Base-by-base conservation (phyloP, 1,284 basidiomycete genomes). In the Sutorius eximius region DNA sequence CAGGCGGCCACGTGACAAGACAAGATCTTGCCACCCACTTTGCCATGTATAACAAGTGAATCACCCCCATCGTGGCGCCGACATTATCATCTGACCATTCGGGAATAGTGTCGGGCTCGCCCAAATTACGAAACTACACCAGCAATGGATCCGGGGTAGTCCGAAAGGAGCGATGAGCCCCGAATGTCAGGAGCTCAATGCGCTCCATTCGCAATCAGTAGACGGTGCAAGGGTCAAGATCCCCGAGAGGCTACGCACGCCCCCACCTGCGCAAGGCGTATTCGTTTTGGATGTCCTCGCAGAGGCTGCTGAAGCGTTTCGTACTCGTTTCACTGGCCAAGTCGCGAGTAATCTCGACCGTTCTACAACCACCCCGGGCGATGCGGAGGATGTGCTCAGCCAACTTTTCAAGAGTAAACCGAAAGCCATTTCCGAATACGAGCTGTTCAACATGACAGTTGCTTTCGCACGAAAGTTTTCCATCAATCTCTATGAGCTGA, bases 151-250 rank as follows among this genome's bases (percentile, higher is more conserved):
- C 38, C 75, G 79, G 2, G 71, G 70, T 41, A 80, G 77, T 52
- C 76, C 80, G 0, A 68, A 77, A 45, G 84, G 84, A n/a, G 83
- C 84, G 0, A 71, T 85, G 60, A 80, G 80, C 61, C 68, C 77
- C 0, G 78, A 86, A 69, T 87, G 85, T 59, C 85, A 86, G 63
- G 84, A 87, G 61, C 72, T 87, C 30, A 86, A 86, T 57, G 85
- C 84, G 0, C 68, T 87, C 6, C 83, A 87, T 59, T 87, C 85
- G 3, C 82, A 84, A 52, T 82, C 78, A 3, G 85, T 86, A 2
- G 85, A 86, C 59, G 85, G 85, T 0, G 85, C 79, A 1, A 74
- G 75, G 9, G 77, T 86, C 45, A 79, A 30, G 32, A 54, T 67
- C 41, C 65, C 63, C 5, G 65, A 67, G 41, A 65, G 63, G 40